phyloP scores from a whole-genome alignment of 1,284 basidiomycete genomes.

The Marasmius oreades region DNA sequence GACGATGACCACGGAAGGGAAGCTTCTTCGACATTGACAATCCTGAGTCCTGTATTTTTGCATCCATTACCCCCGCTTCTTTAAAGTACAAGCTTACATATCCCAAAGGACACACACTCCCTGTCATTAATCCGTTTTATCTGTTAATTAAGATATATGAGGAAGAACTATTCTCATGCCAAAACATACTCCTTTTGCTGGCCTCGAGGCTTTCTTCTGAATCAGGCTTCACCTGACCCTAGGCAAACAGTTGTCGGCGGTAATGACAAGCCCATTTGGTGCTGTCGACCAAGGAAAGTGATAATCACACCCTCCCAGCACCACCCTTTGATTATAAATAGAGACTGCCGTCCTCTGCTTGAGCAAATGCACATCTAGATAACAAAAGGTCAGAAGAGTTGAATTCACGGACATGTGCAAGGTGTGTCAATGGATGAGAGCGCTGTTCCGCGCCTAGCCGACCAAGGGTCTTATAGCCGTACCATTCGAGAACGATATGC shows the following conservation, averaged over 20 bases:
- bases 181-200: neutral
- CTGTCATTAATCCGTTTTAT: neutral
- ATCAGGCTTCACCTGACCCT: neutral
- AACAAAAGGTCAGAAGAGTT: no score
- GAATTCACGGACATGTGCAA: no score
- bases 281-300: neutral
- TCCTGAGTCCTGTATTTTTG: neutral
- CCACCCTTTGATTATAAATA: no score
- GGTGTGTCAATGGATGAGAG: no score
- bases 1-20: constrained; percentile 4
- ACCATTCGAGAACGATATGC: no score
- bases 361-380: no score
- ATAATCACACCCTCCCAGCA: neutral
- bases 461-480: no score
- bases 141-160: neutral
- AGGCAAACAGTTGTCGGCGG: neutral
- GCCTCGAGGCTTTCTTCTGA: neutral
- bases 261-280: neutral
- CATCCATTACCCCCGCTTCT: neutral
- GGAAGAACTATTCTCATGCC: neutral
- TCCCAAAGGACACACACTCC: no score
- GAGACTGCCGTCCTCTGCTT: no score
- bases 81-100: neutral
- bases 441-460: no score
- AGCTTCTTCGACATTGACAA: neutral